Evolutionary conservation across 108 stramenopile species (phyloP), one percentile per base, ranked within the genome.

Genomic region (Fragilariopsis cylindrus): DNA sequence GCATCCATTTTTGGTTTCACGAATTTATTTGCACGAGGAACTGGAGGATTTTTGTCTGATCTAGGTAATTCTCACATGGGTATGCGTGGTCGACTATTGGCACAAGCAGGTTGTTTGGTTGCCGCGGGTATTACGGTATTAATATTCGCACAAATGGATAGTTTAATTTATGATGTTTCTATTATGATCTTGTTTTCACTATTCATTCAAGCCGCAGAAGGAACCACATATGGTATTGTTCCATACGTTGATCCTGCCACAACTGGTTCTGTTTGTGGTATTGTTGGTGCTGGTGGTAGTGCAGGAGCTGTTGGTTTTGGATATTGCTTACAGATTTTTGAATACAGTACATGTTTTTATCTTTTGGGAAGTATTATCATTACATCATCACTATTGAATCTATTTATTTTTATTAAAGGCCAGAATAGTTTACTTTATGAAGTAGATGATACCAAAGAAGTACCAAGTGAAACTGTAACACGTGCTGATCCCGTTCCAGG

Each of bases 141-240:
- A 18, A 43, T 89, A 66, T 92, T 96, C 73, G 85, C 85, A 48
- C 21, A 70, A 47, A 75, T 73, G 43, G 65, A 71, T 18, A 60
- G 74, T 3, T 74, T 92, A 21, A 83, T 72, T 30, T 73, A 73
- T 40, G 85, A 91, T 58, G 83, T 96, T 65, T 49, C 81, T 21
- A 43, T 83, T 57, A 74, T 96, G 82, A 76, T 91, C n/a, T 73
- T 88, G 76, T 96, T 96, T 73, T 88, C 90, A 4, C 3, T 84
- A 7, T 88, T 86, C 67, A 88, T 92, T 30, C 92, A 96, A 80
- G 84, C 87, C n/a, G 89, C 91, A 1, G 87, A 96, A 69, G 94
- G 94, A 45, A 68, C 90, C 16, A 77, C 85, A 3, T 95, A 78
- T 65, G 87, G 85, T 53, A 53, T 53, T n/a, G 21, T 65, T 83